Evolutionary conservation across 768 basidiomycete species (phyloP), one percentile per base, ranked within the genome.

Genomic region (Russula sp.): DNA sequence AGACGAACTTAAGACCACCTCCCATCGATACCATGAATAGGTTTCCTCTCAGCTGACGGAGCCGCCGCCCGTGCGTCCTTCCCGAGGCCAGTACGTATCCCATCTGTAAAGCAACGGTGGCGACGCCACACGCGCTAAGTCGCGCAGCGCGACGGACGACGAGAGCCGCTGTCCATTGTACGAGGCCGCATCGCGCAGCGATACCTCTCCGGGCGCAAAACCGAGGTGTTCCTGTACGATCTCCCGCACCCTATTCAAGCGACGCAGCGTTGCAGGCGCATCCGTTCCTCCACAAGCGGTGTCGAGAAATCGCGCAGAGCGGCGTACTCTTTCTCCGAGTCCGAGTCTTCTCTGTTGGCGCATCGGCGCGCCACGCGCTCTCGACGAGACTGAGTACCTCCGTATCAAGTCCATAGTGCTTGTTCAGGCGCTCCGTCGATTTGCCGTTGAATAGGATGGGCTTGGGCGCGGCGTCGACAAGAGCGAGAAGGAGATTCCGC

Each of bases 341-440:
- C 57, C 24, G 28, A 14, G 16, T 36, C 56, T 16, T 30, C 26
- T 7, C 28, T 22, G 22, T 9, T 7, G 36, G 16, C 66, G 64
- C 77, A 38, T 67, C 76, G 11, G 80, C 81, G 60, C 81, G 79
- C 89, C 89, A 92, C 20, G 89, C 88, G 59, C 80, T 83, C 73
- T 94, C 92, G 51, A 94, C 79, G 42, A 83, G 84, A 54, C 90
- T 94, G 80, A 97, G 84, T 62, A 95, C 80, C n/a, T 94, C 92
- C 0, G 95, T 92, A 76, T 99, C 97, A 63, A 98, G 77, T 1
- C 94, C 97, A 77, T 96, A 99, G 70, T 97, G 96, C 26, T 81
- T 83, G 77, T 99, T 98, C 67, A 99, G 73, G 10, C 73, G 72
- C 0, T 76, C 64, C 5, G 92, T 89, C 7, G 88, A 87, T 68